Evolutionary conservation across 106 monocot species (phyloP), one percentile per base, ranked within the genome.

Genomic region (Vanilla planifolia): DNA sequence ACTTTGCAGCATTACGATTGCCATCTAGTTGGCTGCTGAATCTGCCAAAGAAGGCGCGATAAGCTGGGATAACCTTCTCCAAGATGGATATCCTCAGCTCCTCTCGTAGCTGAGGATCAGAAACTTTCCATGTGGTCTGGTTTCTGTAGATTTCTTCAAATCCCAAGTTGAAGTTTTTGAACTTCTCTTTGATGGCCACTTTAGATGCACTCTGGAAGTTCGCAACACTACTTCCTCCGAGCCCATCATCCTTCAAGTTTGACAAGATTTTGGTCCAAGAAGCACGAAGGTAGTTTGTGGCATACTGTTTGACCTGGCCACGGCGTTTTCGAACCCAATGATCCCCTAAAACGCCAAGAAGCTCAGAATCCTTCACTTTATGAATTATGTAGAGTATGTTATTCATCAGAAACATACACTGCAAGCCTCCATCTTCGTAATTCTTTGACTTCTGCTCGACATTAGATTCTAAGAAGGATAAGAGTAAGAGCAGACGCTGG

Each of bases 91-190:
- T 73, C 43, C 82, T 69, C 29, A 82, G 62, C 61, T 82, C 82
- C 14, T 82, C 77, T 2, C 77, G 68, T 9, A 82, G 77, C 69
- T 82, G 82, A 60, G 52, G 33, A 66, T 82, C 77, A 19, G 77
- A 65, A 17, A 82, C 73, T 48, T 65, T 82, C 82, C 82, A 82
- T 22, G 68, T 16, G 29, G 48, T 69, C 44, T 82, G 82, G 28
- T 33, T 77, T 48, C 70, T 48, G 62, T 70, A 69, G 15, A 77
- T 65, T 21, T 82, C 82, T 57, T 82, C 82, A 60, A 66, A 82
- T 19, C 73, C 82, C 22, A 73, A 8, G 47, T 77, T 82, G 34
- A 82, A 82, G 28, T 63, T 82, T 65, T 77, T 82, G 61, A 82
- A 82, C 43, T 62, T 76, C 19, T 82, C 82, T 62, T 82, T 82